These are phyloP conservation scores for Russula compacta DNA, from an alignment of 768 basidiomycete species.

Conservation along the genomic window DNA sequence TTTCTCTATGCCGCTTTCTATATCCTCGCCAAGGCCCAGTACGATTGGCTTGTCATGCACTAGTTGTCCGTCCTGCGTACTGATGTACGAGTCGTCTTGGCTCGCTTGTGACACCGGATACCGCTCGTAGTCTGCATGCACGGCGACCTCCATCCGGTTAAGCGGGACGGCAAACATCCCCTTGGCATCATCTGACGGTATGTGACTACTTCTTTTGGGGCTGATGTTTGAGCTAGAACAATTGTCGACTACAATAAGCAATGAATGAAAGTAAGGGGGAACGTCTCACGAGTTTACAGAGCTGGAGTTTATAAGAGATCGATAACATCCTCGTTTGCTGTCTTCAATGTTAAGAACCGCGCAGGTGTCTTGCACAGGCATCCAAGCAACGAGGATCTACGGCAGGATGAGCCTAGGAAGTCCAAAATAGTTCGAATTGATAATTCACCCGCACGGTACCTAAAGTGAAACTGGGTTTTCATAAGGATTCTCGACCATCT, in stretches of 20 bases:
- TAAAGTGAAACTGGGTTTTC: not conserved
- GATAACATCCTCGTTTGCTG: not conserved
- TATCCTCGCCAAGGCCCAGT: not conserved
- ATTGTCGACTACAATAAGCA: not conserved
- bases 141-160: not conserved
- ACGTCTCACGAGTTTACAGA: not conserved
- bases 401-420: not conserved
- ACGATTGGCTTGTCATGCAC: not conserved
- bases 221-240: not conserved
- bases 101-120: not conserved
- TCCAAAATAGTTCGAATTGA: too few species aligned
- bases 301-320: not conserved
- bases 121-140: not conserved
- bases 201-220: too few species aligned
- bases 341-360: not conserved
- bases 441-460: not conserved
- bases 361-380: not conserved
- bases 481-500: not conserved
- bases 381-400: not conserved
- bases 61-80: not conserved
- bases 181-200: too few species aligned
- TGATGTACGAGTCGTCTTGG: not conserved
- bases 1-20: not conserved
- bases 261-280: not conserved
- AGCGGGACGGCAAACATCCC: not conserved